Conservation (phyloP, 176 grass and related monocot genomes). For the Luzula sylvatica region DNA sequence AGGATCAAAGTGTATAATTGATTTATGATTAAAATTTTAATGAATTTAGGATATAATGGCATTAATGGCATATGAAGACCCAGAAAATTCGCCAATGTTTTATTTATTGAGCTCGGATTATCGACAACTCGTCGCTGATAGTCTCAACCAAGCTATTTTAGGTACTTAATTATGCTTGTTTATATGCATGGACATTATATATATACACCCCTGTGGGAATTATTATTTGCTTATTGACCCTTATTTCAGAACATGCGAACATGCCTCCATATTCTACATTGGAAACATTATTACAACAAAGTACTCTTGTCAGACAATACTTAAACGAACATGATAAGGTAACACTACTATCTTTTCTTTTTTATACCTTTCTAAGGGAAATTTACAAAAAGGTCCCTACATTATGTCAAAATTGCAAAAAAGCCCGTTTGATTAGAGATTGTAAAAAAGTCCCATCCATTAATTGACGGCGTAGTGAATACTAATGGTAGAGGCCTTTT, state of each 20-base stretch:
- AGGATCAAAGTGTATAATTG: background rate
- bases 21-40: constrained; percentile 10
- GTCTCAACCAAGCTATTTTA: constrained; percentile 82
- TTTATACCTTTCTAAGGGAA: background rate
- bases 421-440: too few relatives aligned
- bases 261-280: constrained; percentile 78
- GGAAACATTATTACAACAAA: constrained; percentile 85
- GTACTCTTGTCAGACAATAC: constrained; percentile 62
- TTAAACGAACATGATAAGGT: constrained; percentile 88
- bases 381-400: too few relatives aligned
- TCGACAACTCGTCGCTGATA: constrained; percentile 72
- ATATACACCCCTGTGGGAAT: too few relatives aligned
- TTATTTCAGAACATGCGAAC: constrained; percentile 57
- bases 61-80: constrained; percentile 82
- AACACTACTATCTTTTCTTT: constrained; percentile 5
- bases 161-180: constrained; percentile 30
- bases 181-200: constrained; percentile 15
- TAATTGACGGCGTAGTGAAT: too few relatives aligned
- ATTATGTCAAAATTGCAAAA: too few relatives aligned
- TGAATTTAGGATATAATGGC: constrained; percentile 65
- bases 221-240: background rate
- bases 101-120: constrained; percentile 83
- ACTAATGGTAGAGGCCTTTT: too few relatives aligned
- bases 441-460: too few relatives aligned
- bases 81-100: constrained; percentile 98